Conservation (phyloP, 768 basidiomycete genomes). For the Boletus rufocinnamomeus region DNA sequence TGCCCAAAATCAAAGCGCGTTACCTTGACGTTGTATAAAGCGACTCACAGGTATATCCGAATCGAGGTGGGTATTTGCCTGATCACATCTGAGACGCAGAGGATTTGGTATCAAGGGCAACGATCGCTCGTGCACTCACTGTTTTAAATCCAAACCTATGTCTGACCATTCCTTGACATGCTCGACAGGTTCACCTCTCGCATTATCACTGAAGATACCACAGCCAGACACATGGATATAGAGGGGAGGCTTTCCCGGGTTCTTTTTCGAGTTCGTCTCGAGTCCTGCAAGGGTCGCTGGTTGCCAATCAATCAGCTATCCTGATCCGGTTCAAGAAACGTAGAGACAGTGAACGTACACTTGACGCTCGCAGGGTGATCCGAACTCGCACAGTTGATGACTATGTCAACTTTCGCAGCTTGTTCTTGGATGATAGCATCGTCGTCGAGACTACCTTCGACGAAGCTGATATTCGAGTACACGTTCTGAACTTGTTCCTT, state of each 20-base stretch:
- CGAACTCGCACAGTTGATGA: slow-evolving; percentile 45
- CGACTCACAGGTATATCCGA: slow-evolving; percentile 34
- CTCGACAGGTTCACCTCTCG: slow-evolving; percentile 40
- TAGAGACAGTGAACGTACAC: slow-evolving; percentile 24
- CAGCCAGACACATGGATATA: slow-evolving; percentile 48
- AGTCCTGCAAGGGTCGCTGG: slow-evolving; percentile 43
- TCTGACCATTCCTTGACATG: slow-evolving; percentile 40
- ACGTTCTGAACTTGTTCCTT: slow-evolving; percentile 33
- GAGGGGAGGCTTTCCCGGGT: slow-evolving; percentile 41
- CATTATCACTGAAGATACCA: slow-evolving; percentile 43
- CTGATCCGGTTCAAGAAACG: background rate
- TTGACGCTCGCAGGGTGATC: slow-evolving; percentile 39
- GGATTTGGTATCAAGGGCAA: background rate
- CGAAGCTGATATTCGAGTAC: slow-evolving; percentile 37
- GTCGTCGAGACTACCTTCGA: slow-evolving; percentile 44
- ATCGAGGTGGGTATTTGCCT: slow-evolving; percentile 35
- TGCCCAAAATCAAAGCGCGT: slow-evolving; percentile 6
- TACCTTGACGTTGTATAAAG: background rate
- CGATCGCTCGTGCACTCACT: slow-evolving; percentile 19
- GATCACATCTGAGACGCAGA: slow-evolving; percentile 26
- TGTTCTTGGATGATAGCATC: slow-evolving; percentile 37
- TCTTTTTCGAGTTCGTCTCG: slow-evolving; percentile 36
- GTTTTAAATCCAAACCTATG: slow-evolving; percentile 36
- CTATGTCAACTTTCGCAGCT: slow-evolving; percentile 38
- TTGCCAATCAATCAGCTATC: background rate